Percentiles rank a stretch among this genome's conserved stretches.
Conservation (phyloP, 208 protist species). For the Crithidia acanthocephali region DNA sequence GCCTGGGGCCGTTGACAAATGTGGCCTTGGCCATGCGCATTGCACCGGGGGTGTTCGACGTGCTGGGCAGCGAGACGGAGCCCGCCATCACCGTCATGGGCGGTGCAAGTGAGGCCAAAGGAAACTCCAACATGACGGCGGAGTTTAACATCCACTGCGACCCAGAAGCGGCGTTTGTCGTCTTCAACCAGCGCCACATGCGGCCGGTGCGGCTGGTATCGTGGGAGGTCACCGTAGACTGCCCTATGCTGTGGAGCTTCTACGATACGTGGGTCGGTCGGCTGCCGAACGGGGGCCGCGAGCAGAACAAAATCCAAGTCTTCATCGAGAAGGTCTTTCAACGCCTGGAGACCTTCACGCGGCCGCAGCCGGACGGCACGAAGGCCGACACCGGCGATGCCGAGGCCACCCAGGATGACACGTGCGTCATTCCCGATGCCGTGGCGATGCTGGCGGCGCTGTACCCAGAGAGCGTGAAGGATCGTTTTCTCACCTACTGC, state of each 20-base stretch:
- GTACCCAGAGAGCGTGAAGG: constrained; percentile 55
- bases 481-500: constrained; percentile 70
- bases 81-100: constrained; percentile 83
- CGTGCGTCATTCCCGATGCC: constrained; percentile 83
- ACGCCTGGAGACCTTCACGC: constrained; percentile 73
- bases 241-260: constrained; percentile 75
- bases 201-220: constrained; percentile 62
- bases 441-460: constrained; percentile 72
- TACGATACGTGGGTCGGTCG: constrained; percentile 74
- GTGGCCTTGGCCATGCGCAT: constrained; percentile 76
- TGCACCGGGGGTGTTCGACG: constrained; percentile 50
- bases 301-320: constrained; percentile 58
- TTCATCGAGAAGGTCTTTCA: constrained; percentile 83
- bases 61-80: constrained; percentile 69
- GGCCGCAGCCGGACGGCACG: constrained; percentile 62
- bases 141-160: constrained; percentile 92
- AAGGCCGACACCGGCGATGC: constrained; percentile 75
- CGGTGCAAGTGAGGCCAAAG: constrained; percentile 72
- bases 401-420: constrained; percentile 78
- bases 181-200: constrained; percentile 68
- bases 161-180: constrained; percentile 82
- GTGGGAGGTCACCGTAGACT: constrained; percentile 85
- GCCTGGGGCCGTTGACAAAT: constrained; percentile 80
- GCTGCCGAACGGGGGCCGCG: not conserved
- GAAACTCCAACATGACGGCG: constrained; percentile 79